Evolutionary conservation across 2,329 filamentous ascomycete species (phyloP), one percentile per base, ranked within the genome.

Genomic region (Sarocladiaceae sp.): DNA sequence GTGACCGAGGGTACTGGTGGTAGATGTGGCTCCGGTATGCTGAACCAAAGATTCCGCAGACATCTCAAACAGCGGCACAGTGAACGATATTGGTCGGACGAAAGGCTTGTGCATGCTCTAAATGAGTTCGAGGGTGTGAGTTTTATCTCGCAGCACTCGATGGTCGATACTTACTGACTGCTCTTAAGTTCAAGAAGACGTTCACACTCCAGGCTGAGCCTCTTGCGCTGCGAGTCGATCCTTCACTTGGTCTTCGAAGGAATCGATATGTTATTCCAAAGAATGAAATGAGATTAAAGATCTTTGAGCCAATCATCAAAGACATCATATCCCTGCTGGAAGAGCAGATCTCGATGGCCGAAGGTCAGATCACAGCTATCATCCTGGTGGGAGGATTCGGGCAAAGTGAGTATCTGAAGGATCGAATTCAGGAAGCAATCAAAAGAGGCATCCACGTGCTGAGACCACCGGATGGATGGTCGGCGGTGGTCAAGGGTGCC

Each of bases 241-340:
- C 60, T 18, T 59, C 53, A 21, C 57, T 66, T 24, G 60, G 61
- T 3, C 41, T 65, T 15, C 54, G 50, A 24, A 56, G 61, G 32
- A 58, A 63, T 21, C 53, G 50, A 23, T 56, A 50, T 45, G 61
- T 57, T 2, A 57, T 65, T 51, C 44, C 63, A n/a, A 56, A 77
- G 60, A 43, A 83, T 80, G 58, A 33, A 76, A 90, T 62, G 83
- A 88, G 54, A 76, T 83, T 61, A 74, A 68, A 53, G 76, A 61
- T 66, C 11, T 64, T 65, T 45, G 60, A 61, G 4, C 62, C 63
- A 4, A 64, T 66, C 51, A 68, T 52, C 61, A 75, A 59, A 60
- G 58, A 68, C 16, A 60, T 67, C n/a, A 56, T 64, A 3, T 63
- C 63, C 2, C 62, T 69, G 4, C 64, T 73, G 37, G 61, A 65